Evolutionary conservation across 495 filamentous ascomycete species (phyloP), one percentile per base, ranked within the genome.

Genomic region (Aspergillus haitiensis): DNA sequence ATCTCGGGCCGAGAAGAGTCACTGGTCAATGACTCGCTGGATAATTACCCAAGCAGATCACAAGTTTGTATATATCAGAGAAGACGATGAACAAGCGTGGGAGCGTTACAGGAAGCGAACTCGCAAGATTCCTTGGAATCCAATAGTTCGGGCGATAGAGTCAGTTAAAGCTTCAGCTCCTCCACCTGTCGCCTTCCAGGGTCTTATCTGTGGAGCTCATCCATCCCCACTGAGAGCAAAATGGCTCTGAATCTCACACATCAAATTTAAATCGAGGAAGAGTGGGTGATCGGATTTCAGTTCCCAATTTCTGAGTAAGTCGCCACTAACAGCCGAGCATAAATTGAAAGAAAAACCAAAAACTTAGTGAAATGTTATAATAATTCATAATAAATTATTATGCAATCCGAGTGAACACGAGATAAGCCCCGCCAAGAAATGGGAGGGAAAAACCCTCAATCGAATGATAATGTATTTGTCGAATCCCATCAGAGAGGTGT

Each of bases 121-220:
- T 34, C 50, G 16, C 35, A 18, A 16, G 44, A 15, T 47, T 47
- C 44, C 44, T 32, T 21, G 21, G 15, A 31, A 18, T 7, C 32
- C 48, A 36, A 61, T 69, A 63, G 62, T 58, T 46, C 11, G 56
- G 15, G 54, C 52, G 50, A 46, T 54, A 34, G 52, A 40, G 51
- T 39, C 10, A 27, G 44, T 13, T 64, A 37, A 59, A 39, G 44
- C 44, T 21, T 27, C 21, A 27, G 21, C 21, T 47, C 44, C 21
- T 32, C 37, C 49, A 45, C 27, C 61, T 64, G 54, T 55, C 39
- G 58, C 10, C 55, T 27, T 47, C 58, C 18, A 60, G 54, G 50
- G 46, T 42, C 58, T 69, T 71, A 71, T 67, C 66, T 61, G 68
- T 64, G 62, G 66, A 66, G 21, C 61, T 48, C 21, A 27, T 27